Evolutionary conservation across 2,329 filamentous ascomycete genomes (phyloP), one percentile per base, ranked within the genome.

Genomic region (Pleomassaria siparia): DNA sequence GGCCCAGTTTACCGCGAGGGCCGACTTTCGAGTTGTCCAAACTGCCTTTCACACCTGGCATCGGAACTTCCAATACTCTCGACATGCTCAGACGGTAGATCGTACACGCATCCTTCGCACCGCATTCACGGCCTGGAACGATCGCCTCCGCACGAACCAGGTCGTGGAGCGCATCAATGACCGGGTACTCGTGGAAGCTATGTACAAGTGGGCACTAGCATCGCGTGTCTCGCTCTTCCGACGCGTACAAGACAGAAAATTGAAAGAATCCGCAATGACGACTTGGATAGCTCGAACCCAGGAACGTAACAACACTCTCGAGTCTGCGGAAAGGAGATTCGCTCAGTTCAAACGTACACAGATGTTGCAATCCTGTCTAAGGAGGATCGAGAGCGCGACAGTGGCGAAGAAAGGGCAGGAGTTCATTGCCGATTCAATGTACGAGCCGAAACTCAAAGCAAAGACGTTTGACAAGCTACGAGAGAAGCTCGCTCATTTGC

Each of bases 191-290:
- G 67, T 80, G 24, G 77, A 85, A 58, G 67, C 73, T 6, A 70
- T 86, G 51, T 84, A 84, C 63, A 82, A 76, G 63, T 86, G 82
- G 83, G 74, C 80, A n/a, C 59, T 86, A 24, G 75, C 78, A 26
- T 76, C 72, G 16, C 63, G 75, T 29, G 61, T 70, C 5, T 67
- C 67, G 3, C 60, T 75, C 3, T 73, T 75, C 47, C 59, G 63
- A 29, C 68, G 74, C 13, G 64, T 72, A 15, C 63, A 66, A n/a
- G 49, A 67, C 18, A 54, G 58, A 6, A 60, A 62, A 24, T 45
- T 63, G 16, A 70, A 70, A 30, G 44, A 60, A 45, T 56, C 54
- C 0, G 41, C 46, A 10, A 64, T 72, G 22, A 25, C 56, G 9
- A 53, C 45, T 1, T 72, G 69, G 69, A 48, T 59, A 15, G 58